Evolutionary conservation across 1,139 yeast genomes (phyloP), one percentile per base, ranked within the genome.

Genomic region (Saccharomycopsis hybrid): DNA sequence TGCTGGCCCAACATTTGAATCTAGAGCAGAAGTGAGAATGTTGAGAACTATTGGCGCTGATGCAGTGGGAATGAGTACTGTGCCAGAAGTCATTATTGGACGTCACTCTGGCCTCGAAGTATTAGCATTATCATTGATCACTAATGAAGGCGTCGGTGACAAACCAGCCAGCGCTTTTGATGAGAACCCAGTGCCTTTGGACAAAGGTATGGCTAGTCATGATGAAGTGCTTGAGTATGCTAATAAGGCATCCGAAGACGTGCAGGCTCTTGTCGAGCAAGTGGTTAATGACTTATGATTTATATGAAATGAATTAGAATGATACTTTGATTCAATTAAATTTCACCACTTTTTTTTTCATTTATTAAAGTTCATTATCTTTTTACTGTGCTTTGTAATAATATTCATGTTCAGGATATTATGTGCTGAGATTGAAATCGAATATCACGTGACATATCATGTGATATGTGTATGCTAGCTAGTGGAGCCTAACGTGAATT

Each of bases 21-120:
- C 90, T 5, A 74, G 97, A 59, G 96, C 97, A 0, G 97, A 92
- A 66, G 85, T 85, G n/a, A 73, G 96, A 54, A 74, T 82, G 74
- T 71, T 90, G 44, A 69, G 80, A 55, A 59, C 71, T 8, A 59
- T 85, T 44, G 97, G 97, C 5, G 97, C 89, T 46, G 97, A 92
- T 66, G 87, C 95, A 0, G 97, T 90, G 4, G 98, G 98, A 2
- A 92, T 92, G 98, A 85, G 96, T 53, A 92, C 97, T 0, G 97
- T 90, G 36, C 97, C 98, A 0, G 98, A 92, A 65, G 95, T 88
- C 2, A 79, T 89, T 56, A 84, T 87, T 11, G 97, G 96, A 2
- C 82, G 96, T 62, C 97, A 92, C 65, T 76, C 83, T 52, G 95
- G 89, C 0, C 66, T 94, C 68, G 74, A 73, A 56, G 95, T 88